Evolutionary conservation across 208 protist genomes (phyloP).

Genomic region (Balamuthia mandrillaris): DNA sequence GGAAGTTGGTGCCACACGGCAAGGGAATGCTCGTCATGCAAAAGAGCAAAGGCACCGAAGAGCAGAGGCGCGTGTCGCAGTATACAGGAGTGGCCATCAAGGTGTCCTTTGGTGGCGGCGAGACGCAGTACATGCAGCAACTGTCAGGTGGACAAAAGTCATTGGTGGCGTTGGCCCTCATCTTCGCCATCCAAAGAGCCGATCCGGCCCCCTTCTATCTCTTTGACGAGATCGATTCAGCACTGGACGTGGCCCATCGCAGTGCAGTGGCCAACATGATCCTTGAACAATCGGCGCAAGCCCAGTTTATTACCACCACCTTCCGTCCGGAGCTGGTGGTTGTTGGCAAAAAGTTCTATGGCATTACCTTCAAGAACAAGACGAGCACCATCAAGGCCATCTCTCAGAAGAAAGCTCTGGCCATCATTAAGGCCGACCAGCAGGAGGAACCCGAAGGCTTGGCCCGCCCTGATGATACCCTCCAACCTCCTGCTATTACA

Average conservation of each 20-base stretch:
- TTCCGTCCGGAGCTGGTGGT: slow-evolving; percentile 95
- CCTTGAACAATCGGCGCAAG: slow-evolving; percentile 78
- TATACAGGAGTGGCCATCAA: slow-evolving; percentile 88
- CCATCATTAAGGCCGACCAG: slow-evolving; percentile 71
- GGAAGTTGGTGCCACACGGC: slow-evolving; percentile 89
- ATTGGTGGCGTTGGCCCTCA: slow-evolving; percentile 95
- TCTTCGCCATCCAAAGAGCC: slow-evolving; percentile 98
- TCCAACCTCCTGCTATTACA: too few species aligned
- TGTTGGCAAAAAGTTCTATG: slow-evolving; percentile 86
- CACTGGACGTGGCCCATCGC: slow-evolving; percentile 93
- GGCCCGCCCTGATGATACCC: neutral
- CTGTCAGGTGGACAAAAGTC: slow-evolving; percentile 97
- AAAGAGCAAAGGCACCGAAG: slow-evolving; percentile 24
- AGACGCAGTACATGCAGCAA: slow-evolving; percentile 76
- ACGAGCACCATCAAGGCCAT: slow-evolving; percentile 90
- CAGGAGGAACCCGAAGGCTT: neutral
- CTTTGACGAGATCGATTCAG: slow-evolving; percentile 99
- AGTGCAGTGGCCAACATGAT: slow-evolving; percentile 84
- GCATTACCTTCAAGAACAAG: slow-evolving; percentile 92
- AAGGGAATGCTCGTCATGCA: slow-evolving; percentile 70
- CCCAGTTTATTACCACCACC: slow-evolving; percentile 96
- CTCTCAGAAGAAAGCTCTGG: slow-evolving; percentile 90
- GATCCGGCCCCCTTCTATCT: slow-evolving; percentile 99
- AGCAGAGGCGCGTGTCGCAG: neutral
- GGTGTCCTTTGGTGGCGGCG: slow-evolving; percentile 60